Base-by-base conservation (phyloP, 78 protist species). In the Dictyostelium brefeldianum region DNA sequence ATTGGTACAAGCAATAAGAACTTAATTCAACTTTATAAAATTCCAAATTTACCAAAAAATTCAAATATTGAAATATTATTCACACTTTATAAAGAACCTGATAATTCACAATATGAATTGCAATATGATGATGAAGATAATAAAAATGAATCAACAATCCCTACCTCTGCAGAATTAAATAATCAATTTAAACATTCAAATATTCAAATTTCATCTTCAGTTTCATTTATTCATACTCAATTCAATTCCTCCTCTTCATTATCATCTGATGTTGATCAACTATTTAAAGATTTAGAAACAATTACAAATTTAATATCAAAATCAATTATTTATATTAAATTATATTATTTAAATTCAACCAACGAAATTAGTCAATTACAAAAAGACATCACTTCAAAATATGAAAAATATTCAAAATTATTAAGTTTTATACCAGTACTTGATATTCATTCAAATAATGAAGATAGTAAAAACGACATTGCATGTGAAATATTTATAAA, bases 11-110 rank as follows among this genome's bases (percentile, higher is more conserved):
- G 25, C 20, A 10, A 43, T 25, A 36, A 36, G 2, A 43, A 17
- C 43, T 77, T 74, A 41, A n/a, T 79, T 29, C 25, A 64, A 4
- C 14, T 56, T 3, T 81, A 18, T 27, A 50, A 56, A 69, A n/a
- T 57, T 18, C 69, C 51, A 47, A 74, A 65, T 7, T 31, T 90
- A 31, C 95, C 95, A 78, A 90, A 79, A 22, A 18, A 29, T 43
- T 12, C 95, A 56, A 59, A 67, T 27, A 64, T 82, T 29, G 95
- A 90, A 62, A 27, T 90, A 20, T 79, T 87, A 64, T 43, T 77
- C 31, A 25, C 70, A 17, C 29, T 75, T 31, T 56, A 59, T 25
- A n/a, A 20, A 47, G 47, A 14, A 85, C 78, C 78, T 15, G 22
- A 9, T 14, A 41, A 43, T 18, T 22, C 27, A 10, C 70, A 62